These are phyloP conservation scores for Cucumis sativus DNA, from an alignment of 306 rosid species.

Conservation along the genomic window Cucumber_9930_V3 NC_026661.2:762501-763000, in stretches of 20 bases:
- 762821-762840: constrained; percentile 38
- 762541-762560: background rate
- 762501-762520: background rate
- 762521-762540: background rate
- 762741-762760: constrained; percentile 28
- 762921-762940: constrained; percentile 21
- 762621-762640: constrained; percentile 63
- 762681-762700: constrained; percentile 37
- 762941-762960: constrained; percentile 15
- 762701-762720: constrained; percentile 41
- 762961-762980: constrained; percentile 31
- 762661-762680: constrained; percentile 67
- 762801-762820: constrained; percentile 29
- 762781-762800: constrained; percentile 27
- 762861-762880: constrained; percentile 55
- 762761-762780: constrained; percentile 24
- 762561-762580: constrained; percentile 58
- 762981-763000: constrained; percentile 23
- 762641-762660: constrained; percentile 70
- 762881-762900: constrained; percentile 48
- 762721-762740: constrained; percentile 26
- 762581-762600: constrained; percentile 65
- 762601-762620: constrained; percentile 86
- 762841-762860: constrained; percentile 65
- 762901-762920: constrained; percentile 44